Evolutionary conservation across 176 grass and related monocot genomes (phyloP), one percentile per base, ranked within the genome.

Genomic region (Triticum monococcum): DNA sequence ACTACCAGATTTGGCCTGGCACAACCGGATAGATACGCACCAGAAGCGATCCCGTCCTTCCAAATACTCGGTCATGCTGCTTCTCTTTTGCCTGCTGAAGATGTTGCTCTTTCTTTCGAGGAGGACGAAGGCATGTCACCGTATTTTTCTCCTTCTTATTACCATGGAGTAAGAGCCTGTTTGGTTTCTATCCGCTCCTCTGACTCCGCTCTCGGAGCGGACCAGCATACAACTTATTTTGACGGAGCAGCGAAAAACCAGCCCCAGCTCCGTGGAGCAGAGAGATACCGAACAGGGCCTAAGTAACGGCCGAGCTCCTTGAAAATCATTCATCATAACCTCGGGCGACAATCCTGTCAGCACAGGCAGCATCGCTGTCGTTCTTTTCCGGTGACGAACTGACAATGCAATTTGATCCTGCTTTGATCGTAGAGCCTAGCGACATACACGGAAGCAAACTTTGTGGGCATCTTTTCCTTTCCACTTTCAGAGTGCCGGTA

Each of bases 361-460:
- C 23, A 54, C 25, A 31, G 23, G 38, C 9, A 75, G 24, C 24
- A 54, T 60, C 33, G 46, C 26, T 57, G 46, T 77, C 57, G 35
- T 30, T 59, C 80, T 68, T 73, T 83, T 46, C 14, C 26, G 28
- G 67, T 79, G 67, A 63, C 65, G 37, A 26, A 79, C 24, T 68
- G 75, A 38, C 41, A 37, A 28, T 17, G 78, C 43, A 79, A 62
- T 45, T 33, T 91, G 25, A 7, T 68, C 33, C 7, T 48, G 66
- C 75, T 46, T 13, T 45, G 18, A 1, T 14, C 4, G 14, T 23
- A 36, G 56, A 59, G 62, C 28, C 28, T 30, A 30, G 43, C 32
- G 74, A 83, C 56, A 45, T 26, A 60, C 30, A 12, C 32, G 64
- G 71, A 56, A 77, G 36, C 79, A 83, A 83, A 68, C 63, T 68